A percentile compares a stretch with the other conserved stretches of the same genome.
Conservation (phyloP, 345 rosid species). For the Arabis hirsuta region DNA sequence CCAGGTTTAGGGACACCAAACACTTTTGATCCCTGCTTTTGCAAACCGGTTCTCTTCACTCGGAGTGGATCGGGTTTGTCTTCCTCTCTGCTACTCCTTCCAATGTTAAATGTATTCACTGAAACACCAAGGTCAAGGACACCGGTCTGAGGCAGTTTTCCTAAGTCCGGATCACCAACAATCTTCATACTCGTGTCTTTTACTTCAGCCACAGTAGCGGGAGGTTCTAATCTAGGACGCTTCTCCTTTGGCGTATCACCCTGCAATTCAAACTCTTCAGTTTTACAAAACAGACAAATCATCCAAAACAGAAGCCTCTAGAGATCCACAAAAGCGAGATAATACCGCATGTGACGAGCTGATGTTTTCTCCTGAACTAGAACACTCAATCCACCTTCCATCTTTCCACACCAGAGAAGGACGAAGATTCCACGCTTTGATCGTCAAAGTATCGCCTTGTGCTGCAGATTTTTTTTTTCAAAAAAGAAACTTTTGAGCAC, state of each 20-base stretch:
- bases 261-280: conserved; percentile 50
- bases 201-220: conserved; percentile 52
- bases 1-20: conserved; percentile 99
- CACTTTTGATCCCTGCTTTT: conserved; percentile 82
- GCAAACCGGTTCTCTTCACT: conserved; percentile 72
- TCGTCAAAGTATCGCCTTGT: conserved; percentile 60
- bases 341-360: conserved; percentile 60
- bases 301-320: conserved; percentile 19
- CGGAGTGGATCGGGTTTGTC: conserved; percentile 58
- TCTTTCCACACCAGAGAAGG: conserved; percentile 87
- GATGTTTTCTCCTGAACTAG: conserved; percentile 51
- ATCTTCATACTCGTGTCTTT: conserved; percentile 53
- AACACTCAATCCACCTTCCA: conserved; percentile 88
- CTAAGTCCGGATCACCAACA: conserved; percentile 44
- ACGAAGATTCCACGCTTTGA: conserved; percentile 84
- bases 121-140: conserved; percentile 58
- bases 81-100: conserved; percentile 60
- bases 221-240: conserved; percentile 60
- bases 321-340: conserved; percentile 18
- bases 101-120: conserved; percentile 71
- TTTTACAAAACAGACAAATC: conserved; percentile 17
- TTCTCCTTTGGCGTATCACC: conserved; percentile 90
- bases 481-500: conserved; percentile 10
- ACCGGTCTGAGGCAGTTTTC: conserved; percentile 53
- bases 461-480: conserved; percentile 48